Evolutionary conservation across 345 rosid species (phyloP).

Genomic region (Viola odorata): DNA sequence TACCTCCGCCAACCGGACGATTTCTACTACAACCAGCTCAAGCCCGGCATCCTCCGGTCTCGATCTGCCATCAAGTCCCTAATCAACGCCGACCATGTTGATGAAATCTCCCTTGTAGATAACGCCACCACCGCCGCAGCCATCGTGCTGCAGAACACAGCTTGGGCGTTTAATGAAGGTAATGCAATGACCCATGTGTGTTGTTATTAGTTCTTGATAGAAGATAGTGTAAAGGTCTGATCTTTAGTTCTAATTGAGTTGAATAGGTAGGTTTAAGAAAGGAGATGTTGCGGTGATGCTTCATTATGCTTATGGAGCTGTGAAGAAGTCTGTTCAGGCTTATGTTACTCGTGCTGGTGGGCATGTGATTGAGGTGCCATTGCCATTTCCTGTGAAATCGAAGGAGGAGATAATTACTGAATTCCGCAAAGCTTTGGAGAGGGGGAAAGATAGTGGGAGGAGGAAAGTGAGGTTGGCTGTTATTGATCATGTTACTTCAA

Average conservation of each 20-base stretch:
- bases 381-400: conserved; percentile 78
- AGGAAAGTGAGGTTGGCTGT: conserved; percentile 74
- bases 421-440: conserved; percentile 58
- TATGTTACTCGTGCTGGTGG: conserved; percentile 86
- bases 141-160: conserved; percentile 61
- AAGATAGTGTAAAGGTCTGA: too few species aligned
- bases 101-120: conserved; percentile 76
- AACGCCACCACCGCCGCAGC: conserved; percentile 95
- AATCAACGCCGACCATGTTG: conserved; percentile 66
- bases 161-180: conserved; percentile 72
- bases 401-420: conserved; percentile 50
- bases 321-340: conserved; percentile 87
- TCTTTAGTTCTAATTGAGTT: too few species aligned
- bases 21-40: conserved; percentile 62
- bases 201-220: too few species aligned
- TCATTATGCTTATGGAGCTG: conserved; percentile 83
- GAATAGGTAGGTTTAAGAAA: conserved; percentile 23
- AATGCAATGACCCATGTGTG: too few species aligned
- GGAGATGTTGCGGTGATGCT: conserved; percentile 85
- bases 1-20: conserved; percentile 71
- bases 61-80: conserved; percentile 43
- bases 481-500: conserved; percentile 90
- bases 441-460: conserved; percentile 57
- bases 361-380: conserved; percentile 70
- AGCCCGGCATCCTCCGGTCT: conserved; percentile 45